Conservation (phyloP, 2,329 filamentous ascomycete species). For the Magnaporthiopsis rhizophila region DNA sequence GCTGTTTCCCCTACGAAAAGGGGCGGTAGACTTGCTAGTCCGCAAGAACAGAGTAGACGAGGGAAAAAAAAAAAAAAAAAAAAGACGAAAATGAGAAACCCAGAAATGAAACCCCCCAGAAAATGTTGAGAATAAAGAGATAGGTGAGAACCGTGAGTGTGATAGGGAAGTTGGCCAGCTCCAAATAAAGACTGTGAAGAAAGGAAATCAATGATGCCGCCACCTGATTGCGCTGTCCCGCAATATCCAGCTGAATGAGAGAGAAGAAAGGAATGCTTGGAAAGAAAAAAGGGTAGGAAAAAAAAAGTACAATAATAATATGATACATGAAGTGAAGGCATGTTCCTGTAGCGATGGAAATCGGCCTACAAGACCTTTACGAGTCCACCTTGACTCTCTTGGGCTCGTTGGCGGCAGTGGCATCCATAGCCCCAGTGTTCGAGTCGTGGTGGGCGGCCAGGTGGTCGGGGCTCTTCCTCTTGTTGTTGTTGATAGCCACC, state of each 20-base stretch:
- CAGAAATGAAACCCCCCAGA: not conserved
- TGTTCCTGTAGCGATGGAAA: not conserved
- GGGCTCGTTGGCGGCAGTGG: conserved; percentile 36
- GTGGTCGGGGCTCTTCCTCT: conserved; percentile 50
- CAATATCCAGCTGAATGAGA: not conserved
- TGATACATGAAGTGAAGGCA: not conserved
- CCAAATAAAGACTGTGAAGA: not conserved
- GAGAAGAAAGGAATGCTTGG: not conserved
- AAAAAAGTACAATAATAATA: conserved; percentile 1
- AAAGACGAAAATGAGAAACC: not conserved
- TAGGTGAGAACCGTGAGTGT: not conserved
- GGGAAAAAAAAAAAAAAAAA: too few relatives aligned
- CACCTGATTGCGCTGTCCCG: not conserved
- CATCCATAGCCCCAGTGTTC: conserved; percentile 21
- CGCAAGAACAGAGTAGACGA: not conserved
- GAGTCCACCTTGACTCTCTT: conserved; percentile 47
- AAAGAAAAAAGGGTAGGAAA: not conserved
- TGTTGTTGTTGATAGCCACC: conserved; percentile 22
- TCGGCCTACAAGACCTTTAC: conserved; percentile 15
- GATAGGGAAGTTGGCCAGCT: not conserved
- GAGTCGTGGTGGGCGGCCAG: conserved; percentile 29
- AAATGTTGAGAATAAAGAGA: not conserved
- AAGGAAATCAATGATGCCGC: not conserved
- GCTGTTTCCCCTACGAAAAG: not conserved
- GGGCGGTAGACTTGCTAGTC: not conserved